A percentile compares a stretch with the other conserved stretches of the same genome.
phyloP scores from a whole-genome alignment of 495 filamentous ascomycete genomes.

The Aspergillus cristatus region DNA sequence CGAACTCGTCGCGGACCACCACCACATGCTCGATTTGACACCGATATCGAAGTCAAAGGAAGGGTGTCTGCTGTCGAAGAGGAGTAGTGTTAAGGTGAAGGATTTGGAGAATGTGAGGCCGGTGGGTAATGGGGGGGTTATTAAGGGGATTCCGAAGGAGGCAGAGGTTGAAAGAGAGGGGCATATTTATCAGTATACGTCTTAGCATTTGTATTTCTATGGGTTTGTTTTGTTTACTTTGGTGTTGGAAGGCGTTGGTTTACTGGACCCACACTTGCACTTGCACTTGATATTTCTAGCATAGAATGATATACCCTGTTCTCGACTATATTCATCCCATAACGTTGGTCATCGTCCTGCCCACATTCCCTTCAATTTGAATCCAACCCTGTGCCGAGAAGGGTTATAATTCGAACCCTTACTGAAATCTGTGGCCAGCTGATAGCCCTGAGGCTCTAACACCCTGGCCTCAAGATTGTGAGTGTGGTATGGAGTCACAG shows the following conservation, averaged over 20 bases:
- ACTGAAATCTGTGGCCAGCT: too few relatives aligned
- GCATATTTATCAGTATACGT: slow-evolving; percentile 31
- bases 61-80: slow-evolving; percentile 3
- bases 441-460: too few relatives aligned
- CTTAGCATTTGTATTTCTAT: slow-evolving; percentile 3
- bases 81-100: slow-evolving; percentile 20
- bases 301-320: too few relatives aligned
- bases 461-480: too few relatives aligned
- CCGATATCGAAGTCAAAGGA: slow-evolving; percentile 9
- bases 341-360: too few relatives aligned
- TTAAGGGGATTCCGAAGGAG: slow-evolving; percentile 40
- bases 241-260: too few relatives aligned
- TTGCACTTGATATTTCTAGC: too few relatives aligned
- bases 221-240: neutral
- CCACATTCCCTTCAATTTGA: too few relatives aligned
- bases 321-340: too few relatives aligned
- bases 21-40: slow-evolving; percentile 22
- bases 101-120: slow-evolving; percentile 18
- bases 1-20: slow-evolving; percentile 21
- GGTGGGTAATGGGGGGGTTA: slow-evolving; percentile 27
- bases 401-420: too few relatives aligned
- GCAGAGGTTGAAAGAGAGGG: slow-evolving; percentile 35
- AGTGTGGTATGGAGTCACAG: too few relatives aligned
- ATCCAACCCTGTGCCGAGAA: too few relatives aligned
- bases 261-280: slow-evolving; percentile 3